These are phyloP conservation scores for Eragrostis tef DNA, from an alignment of 202 grass and related monocot species.

Conservation along the genomic window DNA sequence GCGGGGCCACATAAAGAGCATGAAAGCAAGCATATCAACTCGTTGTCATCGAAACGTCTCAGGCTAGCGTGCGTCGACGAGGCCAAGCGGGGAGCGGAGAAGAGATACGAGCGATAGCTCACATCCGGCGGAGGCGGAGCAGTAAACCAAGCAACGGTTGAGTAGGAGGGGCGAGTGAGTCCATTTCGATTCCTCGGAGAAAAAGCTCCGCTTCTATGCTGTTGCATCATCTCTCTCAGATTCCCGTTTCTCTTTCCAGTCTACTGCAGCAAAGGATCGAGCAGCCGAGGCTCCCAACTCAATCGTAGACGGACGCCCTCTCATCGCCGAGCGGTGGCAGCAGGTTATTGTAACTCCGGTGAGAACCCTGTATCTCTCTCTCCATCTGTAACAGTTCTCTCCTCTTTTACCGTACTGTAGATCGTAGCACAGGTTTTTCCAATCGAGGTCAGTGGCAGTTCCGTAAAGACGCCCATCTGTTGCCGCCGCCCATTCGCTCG, in stretches of 20 bases:
- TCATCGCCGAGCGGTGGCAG: neutral
- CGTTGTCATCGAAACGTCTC: conserved; percentile 13
- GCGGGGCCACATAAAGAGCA: neutral
- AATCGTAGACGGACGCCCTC: neutral
- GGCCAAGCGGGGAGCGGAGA: neutral
- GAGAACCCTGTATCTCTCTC: neutral
- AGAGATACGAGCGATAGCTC: neutral
- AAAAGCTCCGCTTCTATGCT: neutral
- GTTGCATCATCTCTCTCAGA: neutral
- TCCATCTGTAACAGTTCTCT: too few relatives aligned
- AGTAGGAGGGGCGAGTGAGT: neutral
- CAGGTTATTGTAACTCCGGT: neutral
- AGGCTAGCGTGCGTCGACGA: conserved; percentile 13
- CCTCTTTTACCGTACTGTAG: neutral
- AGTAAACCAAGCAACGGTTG: neutral
- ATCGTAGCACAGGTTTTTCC: neutral
- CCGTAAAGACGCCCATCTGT: neutral
- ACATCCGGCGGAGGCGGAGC: too few relatives aligned
- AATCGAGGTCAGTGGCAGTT: conserved; percentile 10
- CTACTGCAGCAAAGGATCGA: neutral
- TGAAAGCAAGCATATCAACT: conserved; percentile 1
- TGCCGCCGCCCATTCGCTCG: neutral
- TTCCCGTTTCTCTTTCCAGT: neutral
- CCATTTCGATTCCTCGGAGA: neutral
- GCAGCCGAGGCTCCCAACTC: conserved; percentile 14